A percentile compares a stretch with the other conserved stretches of the same genome.
These are phyloP conservation scores for Bonnemaisonia californica DNA, from an alignment of 31 red algal species.

Conservation along the genomic window DNA sequence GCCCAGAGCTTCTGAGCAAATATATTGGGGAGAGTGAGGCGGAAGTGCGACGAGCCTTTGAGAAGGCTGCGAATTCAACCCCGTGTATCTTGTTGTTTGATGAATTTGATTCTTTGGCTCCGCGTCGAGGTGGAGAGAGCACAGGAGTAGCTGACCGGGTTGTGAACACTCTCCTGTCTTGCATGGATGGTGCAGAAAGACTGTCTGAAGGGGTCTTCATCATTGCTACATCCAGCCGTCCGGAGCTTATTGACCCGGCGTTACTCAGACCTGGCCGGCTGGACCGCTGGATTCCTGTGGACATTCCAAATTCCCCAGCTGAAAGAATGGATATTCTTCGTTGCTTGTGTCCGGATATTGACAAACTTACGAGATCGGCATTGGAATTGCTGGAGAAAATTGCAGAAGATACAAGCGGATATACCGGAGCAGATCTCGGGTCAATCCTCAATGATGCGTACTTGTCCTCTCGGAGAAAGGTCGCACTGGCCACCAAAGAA, in stretches of 20 bases:
- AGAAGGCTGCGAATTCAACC: constrained; percentile 48
- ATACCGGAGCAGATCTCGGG: constrained; percentile 71
- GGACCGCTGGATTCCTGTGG: constrained; percentile 78
- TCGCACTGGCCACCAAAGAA: not conserved
- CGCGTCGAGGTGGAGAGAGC: constrained; percentile 67
- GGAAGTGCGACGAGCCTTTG: constrained; percentile 83
- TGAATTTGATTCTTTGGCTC: constrained; percentile 91
- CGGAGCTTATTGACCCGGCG: constrained; percentile 90
- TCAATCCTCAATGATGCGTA: constrained; percentile 67
- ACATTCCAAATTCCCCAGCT: constrained; percentile 52
- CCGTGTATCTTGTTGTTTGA: constrained; percentile 91
- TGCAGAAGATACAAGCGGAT: constrained; percentile 65
- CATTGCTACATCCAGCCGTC: constrained; percentile 79
- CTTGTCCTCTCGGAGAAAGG: not conserved
- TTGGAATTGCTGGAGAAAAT: constrained; percentile 35
- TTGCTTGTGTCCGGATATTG: constrained; percentile 23
- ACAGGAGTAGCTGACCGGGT: constrained; percentile 93
- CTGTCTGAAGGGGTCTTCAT: constrained; percentile 81
- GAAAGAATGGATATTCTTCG: constrained; percentile 74
- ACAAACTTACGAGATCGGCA: not conserved
- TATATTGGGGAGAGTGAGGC: constrained; percentile 96
- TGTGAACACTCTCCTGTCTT: constrained; percentile 88
- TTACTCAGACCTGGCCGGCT: constrained; percentile 84
- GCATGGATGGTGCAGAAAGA: constrained; percentile 89
- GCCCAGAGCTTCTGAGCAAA: constrained; percentile 90